Percentiles rank a stretch among this genome's conserved stretches.
Conservation (phyloP, 345 rosid species). For the Heritiera littoralis region DNA sequence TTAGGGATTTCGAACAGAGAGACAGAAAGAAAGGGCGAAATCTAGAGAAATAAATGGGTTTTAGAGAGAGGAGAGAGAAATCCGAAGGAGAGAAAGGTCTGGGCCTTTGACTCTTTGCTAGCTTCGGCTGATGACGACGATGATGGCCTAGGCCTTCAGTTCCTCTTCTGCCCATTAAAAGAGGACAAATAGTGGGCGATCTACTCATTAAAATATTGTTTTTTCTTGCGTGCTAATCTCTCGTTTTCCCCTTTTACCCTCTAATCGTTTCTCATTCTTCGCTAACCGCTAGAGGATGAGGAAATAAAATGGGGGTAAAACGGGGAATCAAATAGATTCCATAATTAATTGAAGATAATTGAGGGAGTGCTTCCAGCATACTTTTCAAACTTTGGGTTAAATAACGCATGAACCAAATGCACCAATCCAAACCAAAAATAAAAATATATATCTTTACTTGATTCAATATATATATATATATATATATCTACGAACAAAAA, state of each 20-base stretch:
- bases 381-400: not conserved
- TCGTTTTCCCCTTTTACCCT: slow-evolving; percentile 17
- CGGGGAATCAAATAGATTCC: not conserved
- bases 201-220: slow-evolving; percentile 13
- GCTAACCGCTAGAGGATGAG: not conserved
- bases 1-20: slow-evolving; percentile 29
- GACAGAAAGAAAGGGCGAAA: slow-evolving; percentile 8
- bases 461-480: too few relatives aligned
- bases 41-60: not conserved
- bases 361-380: not conserved
- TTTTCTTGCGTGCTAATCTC: not conserved
- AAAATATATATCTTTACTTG: too few relatives aligned
- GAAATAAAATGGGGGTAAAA: not conserved
- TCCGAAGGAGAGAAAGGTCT: slow-evolving; percentile 35
- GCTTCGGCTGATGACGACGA: slow-evolving; percentile 32
- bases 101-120: slow-evolving; percentile 45
- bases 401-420: not conserved
- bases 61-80: not conserved
- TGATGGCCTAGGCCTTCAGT: slow-evolving; percentile 24
- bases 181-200: slow-evolving; percentile 20
- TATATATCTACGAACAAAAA: too few relatives aligned
- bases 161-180: slow-evolving; percentile 27
- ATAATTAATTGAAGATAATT: not conserved
- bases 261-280: not conserved
- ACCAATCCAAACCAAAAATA: not conserved